Evolutionary conservation across 2,329 filamentous ascomycete genomes (phyloP).

Genomic region (Pyricularia grisea): DNA sequence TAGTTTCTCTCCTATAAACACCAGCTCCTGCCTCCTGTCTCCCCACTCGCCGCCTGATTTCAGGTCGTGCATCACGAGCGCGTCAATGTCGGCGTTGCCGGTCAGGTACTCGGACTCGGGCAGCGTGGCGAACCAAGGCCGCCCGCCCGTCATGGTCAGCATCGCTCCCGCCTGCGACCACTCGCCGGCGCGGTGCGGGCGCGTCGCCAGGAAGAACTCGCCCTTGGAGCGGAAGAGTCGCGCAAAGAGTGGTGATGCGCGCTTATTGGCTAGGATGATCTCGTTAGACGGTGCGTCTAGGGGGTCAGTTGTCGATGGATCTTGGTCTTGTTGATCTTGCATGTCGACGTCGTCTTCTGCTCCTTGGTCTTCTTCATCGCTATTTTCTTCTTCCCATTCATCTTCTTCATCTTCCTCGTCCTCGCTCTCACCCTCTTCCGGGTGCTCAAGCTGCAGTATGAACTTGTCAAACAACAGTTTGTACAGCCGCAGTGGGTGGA

Average conservation of each 20-base stretch:
- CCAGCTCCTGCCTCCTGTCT: slow-evolving; percentile 61
- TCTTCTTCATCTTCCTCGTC: slow-evolving; percentile 21
- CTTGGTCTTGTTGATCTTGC: neutral
- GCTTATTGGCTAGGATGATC: slow-evolving; percentile 45
- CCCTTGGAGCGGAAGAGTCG: slow-evolving; percentile 56
- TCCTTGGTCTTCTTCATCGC: slow-evolving; percentile 16
- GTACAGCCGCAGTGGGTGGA: slow-evolving; percentile 38
- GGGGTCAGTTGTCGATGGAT: slow-evolving; percentile 4
- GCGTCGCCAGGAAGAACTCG: slow-evolving; percentile 49
- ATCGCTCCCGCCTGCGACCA: slow-evolving; percentile 59
- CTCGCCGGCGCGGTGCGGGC: slow-evolving; percentile 43
- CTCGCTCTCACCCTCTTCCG: slow-evolving; percentile 19
- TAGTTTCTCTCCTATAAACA: slow-evolving; percentile 63
- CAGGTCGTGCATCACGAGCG: slow-evolving; percentile 39
- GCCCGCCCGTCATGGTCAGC: slow-evolving; percentile 48
- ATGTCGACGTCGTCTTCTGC: slow-evolving; percentile 8
- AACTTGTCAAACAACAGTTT: slow-evolving; percentile 37
- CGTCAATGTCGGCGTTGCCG: slow-evolving; percentile 35
- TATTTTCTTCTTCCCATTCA: slow-evolving; percentile 11
- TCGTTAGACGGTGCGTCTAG: slow-evolving; percentile 26
- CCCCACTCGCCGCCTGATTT: slow-evolving; percentile 52
- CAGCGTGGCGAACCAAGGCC: slow-evolving; percentile 50
- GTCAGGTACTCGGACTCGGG: slow-evolving; percentile 39
- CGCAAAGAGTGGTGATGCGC: slow-evolving; percentile 38
- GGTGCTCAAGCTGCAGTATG: slow-evolving; percentile 36